Evolutionary conservation across 1,139 yeast species (phyloP), one percentile per base, ranked within the genome.

Genomic region (Suzukiozyma palmioleophila): DNA sequence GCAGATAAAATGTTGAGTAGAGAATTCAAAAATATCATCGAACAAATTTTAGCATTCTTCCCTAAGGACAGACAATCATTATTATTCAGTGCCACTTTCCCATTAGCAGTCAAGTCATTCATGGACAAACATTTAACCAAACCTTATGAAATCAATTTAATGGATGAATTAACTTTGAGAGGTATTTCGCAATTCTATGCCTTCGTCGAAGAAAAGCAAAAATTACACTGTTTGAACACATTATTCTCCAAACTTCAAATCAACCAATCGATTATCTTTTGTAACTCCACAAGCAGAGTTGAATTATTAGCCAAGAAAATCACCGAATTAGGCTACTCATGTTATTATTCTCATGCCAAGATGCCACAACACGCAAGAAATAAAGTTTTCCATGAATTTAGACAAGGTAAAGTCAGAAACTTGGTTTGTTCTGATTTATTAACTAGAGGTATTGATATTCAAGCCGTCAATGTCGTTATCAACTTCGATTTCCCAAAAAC

Each of bases 401-500:
- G 98, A 75, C 96, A 89, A 64, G 98, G 98, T 39, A 90, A 88
- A 62, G 96, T 94, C 57, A 85, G 98, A 70, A 92, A 94, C 57
- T 76, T 92, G 56, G 98, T 92, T 30, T 92, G 98, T 67, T 87
- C 97, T 0, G 98, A 94, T 69, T 75, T 92, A 50, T 77, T 94
- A 52, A 92, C 98, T 29, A 87, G 98, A 76, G 98, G 98, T 79
- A 92, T 92, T 54, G 99, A 92, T 74, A 92, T 92, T 54, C 98
- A 94, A 66, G 97, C 97, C 10, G 99, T 92, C 49, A 94, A 94
- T 58, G 98, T 92, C 37, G 98, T 92, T 41, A 87, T 92, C 56
- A 92, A 92, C 67, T 94, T 92, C 64, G 98, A 92, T 66, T 92
- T 92, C 81, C 98, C 99, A 46, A 92, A 92, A 64, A 89, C 87